phyloP scores from a whole-genome alignment of 2,329 filamentous ascomycete genomes.

The Endocalyx cinctus region DNA sequence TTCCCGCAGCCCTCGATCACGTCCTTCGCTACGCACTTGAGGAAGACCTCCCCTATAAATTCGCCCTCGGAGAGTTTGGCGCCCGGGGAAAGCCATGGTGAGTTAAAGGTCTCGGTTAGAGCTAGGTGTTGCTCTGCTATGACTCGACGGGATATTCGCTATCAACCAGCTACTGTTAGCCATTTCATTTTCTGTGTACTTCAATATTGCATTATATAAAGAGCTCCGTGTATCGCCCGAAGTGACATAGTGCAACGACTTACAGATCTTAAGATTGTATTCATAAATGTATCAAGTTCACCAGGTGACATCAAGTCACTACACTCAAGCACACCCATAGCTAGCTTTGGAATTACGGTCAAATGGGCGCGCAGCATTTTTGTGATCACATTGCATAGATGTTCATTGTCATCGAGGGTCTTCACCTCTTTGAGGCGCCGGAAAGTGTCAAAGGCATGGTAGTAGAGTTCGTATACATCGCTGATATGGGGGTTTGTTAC shows the following conservation, averaged over 20 bases:
- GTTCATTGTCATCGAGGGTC: constrained; percentile 83
- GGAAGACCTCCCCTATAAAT: constrained; percentile 92
- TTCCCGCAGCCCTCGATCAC: constrained; percentile 80
- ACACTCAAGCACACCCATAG: constrained; percentile 91
- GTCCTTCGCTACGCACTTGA: constrained; percentile 86
- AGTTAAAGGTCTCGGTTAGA: constrained; percentile 88
- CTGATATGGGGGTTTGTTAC: constrained; percentile 93
- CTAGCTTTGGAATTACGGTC: constrained; percentile 87
- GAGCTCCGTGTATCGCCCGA: too few species aligned
- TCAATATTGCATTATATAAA: too few species aligned
- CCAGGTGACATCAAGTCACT: constrained; percentile 74
- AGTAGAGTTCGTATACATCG: constrained; percentile 95
- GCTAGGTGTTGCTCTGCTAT: constrained; percentile 97
- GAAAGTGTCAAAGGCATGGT: constrained; percentile 89
- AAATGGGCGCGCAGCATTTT: constrained; percentile 81
- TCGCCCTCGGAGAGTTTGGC: constrained; percentile 69
- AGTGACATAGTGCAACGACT: constrained; percentile 26
- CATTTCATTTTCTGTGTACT: neutral
- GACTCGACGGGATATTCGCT: constrained; percentile 91
- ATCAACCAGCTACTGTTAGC: constrained; percentile 4
- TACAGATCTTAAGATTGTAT: constrained; percentile 83
- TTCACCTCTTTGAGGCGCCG: constrained; percentile 80
- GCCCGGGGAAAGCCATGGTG: constrained; percentile 82
- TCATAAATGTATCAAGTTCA: constrained; percentile 91
- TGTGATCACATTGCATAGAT: constrained; percentile 74